Conservation (phyloP, 306 rosid species). For the Sicyos baderoa region DNA sequence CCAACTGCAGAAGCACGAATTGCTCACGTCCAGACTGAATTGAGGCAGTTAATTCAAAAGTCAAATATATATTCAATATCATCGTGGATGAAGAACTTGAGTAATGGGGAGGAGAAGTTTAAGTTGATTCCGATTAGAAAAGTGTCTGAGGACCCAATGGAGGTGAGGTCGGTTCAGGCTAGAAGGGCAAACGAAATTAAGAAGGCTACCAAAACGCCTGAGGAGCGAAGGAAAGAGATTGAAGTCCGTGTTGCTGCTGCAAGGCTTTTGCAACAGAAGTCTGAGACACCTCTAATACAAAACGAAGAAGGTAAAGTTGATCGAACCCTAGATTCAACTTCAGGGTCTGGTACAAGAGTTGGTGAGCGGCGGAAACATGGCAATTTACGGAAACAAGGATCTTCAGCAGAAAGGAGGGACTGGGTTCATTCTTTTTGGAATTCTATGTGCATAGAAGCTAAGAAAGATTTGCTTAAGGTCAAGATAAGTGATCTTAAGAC, state of each 20-base stretch:
- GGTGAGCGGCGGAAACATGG: slow-evolving; percentile 54
- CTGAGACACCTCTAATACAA: slow-evolving; percentile 49
- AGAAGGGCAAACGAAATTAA: slow-evolving; percentile 94
- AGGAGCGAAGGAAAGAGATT: slow-evolving; percentile 87
- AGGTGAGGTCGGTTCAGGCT: slow-evolving; percentile 60
- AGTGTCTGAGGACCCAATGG: slow-evolving; percentile 88
- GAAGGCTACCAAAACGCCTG: slow-evolving; percentile 79
- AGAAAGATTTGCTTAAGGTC: slow-evolving; percentile 64
- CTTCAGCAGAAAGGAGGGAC: slow-evolving; percentile 62
- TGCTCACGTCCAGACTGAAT: slow-evolving; percentile 62
- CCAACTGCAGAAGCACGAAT: slow-evolving; percentile 42
- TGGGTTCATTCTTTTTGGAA: slow-evolving; percentile 68
- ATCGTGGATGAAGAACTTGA: slow-evolving; percentile 83
- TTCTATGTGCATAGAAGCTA: slow-evolving; percentile 49
- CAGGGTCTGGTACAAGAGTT: slow-evolving; percentile 50
- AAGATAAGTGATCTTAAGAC: slow-evolving; percentile 52
- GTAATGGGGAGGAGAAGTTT: slow-evolving; percentile 77
- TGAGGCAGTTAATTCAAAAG: slow-evolving; percentile 80
- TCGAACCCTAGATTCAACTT: slow-evolving; percentile 42
- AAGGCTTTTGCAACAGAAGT: slow-evolving; percentile 82
- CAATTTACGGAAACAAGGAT: slow-evolving; percentile 46
- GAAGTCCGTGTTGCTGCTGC: slow-evolving; percentile 98
- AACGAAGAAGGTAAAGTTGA: slow-evolving; percentile 55
- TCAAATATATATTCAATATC: slow-evolving; percentile 69
- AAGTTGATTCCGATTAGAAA: slow-evolving; percentile 74